phyloP scores from a whole-genome alignment of 441 rosid species.

The Gossypium schwendimanii region DNA sequence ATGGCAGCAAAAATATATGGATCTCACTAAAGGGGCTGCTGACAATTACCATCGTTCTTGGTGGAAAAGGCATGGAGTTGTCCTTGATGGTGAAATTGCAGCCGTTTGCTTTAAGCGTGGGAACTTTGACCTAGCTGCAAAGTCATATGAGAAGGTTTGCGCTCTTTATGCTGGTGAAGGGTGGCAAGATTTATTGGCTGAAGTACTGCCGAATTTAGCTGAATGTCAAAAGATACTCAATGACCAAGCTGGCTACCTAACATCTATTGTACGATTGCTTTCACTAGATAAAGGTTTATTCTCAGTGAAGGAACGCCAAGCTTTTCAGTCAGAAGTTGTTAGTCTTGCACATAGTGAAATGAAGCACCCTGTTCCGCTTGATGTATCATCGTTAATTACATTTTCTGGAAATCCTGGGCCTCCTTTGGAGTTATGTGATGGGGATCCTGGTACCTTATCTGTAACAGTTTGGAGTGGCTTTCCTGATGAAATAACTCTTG shows the following conservation, averaged over 20 bases:
- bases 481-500: constrained; percentile 94
- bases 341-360: constrained; percentile 90
- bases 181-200: constrained; percentile 96
- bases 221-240: constrained; percentile 90
- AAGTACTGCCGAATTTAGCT: constrained; percentile 86
- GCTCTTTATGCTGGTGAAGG: constrained; percentile 96
- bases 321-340: constrained; percentile 85
- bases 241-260: constrained; percentile 93
- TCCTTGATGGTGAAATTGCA: constrained; percentile 98
- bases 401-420: constrained; percentile 93
- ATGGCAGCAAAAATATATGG: constrained; percentile 82
- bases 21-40: constrained; percentile 94
- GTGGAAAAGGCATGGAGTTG: constrained; percentile 99
- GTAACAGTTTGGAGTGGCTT: constrained; percentile 97
- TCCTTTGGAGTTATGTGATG: constrained; percentile 85
- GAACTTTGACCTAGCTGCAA: constrained; percentile 91
- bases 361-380: constrained; percentile 89
- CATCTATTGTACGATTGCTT: constrained; percentile 88
- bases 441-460: constrained; percentile 86
- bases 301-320: constrained; percentile 80
- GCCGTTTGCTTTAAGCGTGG: constrained; percentile 87
- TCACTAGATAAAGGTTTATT: constrained; percentile 84
- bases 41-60: constrained; percentile 90
- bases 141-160: constrained; percentile 94
- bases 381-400: constrained; percentile 87